Evolutionary conservation across 345 rosid genomes (phyloP).

Genomic region (Gynandropsis gynandra): DNA sequence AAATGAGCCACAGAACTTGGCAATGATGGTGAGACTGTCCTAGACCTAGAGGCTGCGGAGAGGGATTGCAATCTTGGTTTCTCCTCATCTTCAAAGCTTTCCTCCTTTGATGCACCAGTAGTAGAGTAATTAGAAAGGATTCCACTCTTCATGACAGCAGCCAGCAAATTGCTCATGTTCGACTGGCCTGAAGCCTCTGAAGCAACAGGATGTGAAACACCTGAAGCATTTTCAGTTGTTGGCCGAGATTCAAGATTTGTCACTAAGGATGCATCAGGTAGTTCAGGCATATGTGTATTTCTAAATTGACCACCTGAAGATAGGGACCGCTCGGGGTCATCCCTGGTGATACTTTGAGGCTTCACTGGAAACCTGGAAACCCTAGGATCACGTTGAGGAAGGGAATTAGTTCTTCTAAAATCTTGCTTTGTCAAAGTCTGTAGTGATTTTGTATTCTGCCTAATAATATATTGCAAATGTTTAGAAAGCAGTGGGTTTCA

Average conservation of each 20-base stretch:
- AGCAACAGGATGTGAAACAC: constrained; percentile 26
- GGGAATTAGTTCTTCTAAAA: constrained; percentile 29
- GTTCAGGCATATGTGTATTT: constrained; percentile 26
- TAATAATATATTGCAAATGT: too few species aligned
- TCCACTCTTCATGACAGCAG: constrained; percentile 73
- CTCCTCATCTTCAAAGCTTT: constrained; percentile 27
- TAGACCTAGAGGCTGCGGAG: constrained; percentile 30
- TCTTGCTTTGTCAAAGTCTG: constrained; percentile 29
- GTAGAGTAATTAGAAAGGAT: constrained; percentile 39
- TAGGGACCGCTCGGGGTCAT: constrained; percentile 25
- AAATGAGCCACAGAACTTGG: constrained; percentile 27
- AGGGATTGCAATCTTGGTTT: constrained; percentile 28
- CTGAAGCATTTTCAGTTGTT: constrained; percentile 30
- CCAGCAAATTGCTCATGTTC: constrained; percentile 58
- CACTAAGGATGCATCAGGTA: constrained; percentile 33
- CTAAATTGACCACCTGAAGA: constrained; percentile 30
- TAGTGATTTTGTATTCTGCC: constrained; percentile 49
- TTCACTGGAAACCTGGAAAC: constrained; percentile 41
- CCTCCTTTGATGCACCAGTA: constrained; percentile 28
- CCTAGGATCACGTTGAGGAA: constrained; percentile 44
- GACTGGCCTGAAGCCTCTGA: constrained; percentile 38
- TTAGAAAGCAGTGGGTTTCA: too few species aligned
- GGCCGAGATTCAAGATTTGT: constrained; percentile 34
- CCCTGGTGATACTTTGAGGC: constrained; percentile 27
- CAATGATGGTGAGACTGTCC: constrained; percentile 25